Percentiles rank a stretch among this genome's conserved stretches.
Evolutionary conservation across 1,284 basidiomycete genomes (phyloP).

Genomic region (Schizophyllum amplum): DNA sequence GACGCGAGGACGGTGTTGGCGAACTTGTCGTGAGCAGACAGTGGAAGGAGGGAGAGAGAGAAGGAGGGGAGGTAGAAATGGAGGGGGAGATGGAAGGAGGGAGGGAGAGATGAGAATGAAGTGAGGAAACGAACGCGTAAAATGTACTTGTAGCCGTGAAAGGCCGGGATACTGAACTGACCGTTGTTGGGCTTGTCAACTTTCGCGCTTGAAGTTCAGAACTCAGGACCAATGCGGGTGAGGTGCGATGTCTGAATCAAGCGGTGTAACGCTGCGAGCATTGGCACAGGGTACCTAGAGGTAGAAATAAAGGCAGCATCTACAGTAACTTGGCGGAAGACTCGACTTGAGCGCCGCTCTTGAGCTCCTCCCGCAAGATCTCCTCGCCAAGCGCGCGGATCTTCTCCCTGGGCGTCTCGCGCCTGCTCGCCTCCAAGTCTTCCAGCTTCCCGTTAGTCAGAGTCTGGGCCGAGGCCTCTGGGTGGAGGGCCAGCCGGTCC

Average conservation of each 20-base stretch:
- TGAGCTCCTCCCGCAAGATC: not conserved
- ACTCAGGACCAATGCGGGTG: too few species aligned
- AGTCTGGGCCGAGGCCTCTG: not conserved
- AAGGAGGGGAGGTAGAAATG: too few species aligned
- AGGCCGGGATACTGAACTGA: not conserved
- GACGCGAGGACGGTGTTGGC: constrained; percentile 50
- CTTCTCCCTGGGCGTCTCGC: not conserved
- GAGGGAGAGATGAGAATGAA: not conserved
- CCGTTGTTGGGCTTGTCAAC: too few species aligned
- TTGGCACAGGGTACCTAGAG: too few species aligned
- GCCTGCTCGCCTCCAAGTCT: not conserved
- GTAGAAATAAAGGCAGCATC: too few species aligned
- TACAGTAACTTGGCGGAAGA: not conserved
- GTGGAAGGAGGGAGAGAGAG: too few species aligned
- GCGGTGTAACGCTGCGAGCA: not conserved
- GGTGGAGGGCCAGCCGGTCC: constrained; percentile 53
- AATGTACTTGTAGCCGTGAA: not conserved
- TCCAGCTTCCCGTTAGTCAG: not conserved
- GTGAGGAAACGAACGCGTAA: not conserved
- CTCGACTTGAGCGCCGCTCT: not conserved
- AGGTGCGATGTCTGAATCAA: not conserved
- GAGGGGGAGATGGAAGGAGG: too few species aligned
- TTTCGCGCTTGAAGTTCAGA: too few species aligned
- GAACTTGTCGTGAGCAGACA: constrained; percentile 28
- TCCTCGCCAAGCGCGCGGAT: not conserved